Conservation (phyloP, 306 rosid genomes). For the Rubus parviflorus region DNA sequence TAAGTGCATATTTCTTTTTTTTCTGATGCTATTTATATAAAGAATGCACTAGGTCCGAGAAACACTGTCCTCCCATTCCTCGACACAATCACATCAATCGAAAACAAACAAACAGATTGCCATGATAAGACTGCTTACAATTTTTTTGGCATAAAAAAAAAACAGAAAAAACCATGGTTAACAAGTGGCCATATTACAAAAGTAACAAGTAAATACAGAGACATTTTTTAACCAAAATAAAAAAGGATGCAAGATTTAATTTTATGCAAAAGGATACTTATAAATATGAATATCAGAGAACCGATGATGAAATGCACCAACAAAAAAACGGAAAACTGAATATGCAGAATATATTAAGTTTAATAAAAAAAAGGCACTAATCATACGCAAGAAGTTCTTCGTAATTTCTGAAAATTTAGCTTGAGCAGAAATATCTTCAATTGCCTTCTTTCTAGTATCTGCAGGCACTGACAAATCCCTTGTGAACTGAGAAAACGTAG, state of each 20-base stretch:
- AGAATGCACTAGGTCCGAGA: neutral
- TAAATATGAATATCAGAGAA: neutral
- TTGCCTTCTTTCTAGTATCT: constrained; percentile 51
- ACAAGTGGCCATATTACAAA: neutral
- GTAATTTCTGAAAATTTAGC: constrained; percentile 76
- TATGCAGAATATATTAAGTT: neutral
- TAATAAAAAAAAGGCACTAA: constrained; percentile 7
- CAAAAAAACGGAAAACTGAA: too few relatives aligned
- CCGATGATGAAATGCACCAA: neutral
- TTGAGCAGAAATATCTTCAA: constrained; percentile 49
- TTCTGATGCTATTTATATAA: neutral
- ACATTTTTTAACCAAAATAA: neutral
- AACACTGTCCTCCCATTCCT: neutral
- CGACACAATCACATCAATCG: too few relatives aligned
- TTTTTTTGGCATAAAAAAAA: neutral
- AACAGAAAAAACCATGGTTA: neutral
- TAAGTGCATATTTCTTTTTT: neutral
- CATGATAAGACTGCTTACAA: neutral
- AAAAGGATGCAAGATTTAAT: neutral
- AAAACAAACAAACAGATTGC: neutral
- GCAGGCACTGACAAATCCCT: constrained; percentile 63
- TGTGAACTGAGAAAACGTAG: constrained; percentile 53
- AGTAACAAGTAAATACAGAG: neutral
- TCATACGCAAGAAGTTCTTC: constrained; percentile 77
- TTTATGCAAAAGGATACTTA: neutral